phyloP scores from a whole-genome alignment of 805 yeast species.

The Ogataea paraovalis region DNA sequence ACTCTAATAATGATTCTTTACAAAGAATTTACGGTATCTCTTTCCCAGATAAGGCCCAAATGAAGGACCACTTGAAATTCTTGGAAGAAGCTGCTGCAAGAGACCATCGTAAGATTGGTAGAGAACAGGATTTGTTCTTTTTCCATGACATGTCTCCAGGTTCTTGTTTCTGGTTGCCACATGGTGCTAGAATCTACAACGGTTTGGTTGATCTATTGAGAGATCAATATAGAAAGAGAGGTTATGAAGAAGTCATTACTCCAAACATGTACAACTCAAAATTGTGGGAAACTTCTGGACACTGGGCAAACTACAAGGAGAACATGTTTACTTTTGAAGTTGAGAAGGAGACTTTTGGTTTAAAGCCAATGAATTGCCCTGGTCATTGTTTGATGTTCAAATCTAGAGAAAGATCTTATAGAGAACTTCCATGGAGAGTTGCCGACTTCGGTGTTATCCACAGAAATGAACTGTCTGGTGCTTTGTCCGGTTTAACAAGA shows the following conservation, averaged over 20 bases:
- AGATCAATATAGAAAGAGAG: slow-evolving; percentile 84
- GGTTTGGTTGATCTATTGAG: slow-evolving; percentile 76
- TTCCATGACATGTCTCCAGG: slow-evolving; percentile 98
- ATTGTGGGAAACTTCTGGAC: slow-evolving; percentile 98
- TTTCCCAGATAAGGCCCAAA: slow-evolving; percentile 94
- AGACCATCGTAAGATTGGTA: slow-evolving; percentile 95
- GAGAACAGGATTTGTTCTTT: slow-evolving; percentile 91
- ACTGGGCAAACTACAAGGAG: slow-evolving; percentile 96
- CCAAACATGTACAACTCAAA: slow-evolving; percentile 98
- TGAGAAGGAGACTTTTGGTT: slow-evolving; percentile 91
- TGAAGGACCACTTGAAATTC: slow-evolving; percentile 93
- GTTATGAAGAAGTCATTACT: slow-evolving; percentile 96
- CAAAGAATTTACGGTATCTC: slow-evolving; percentile 98
- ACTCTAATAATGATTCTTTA: slow-evolving; percentile 84
- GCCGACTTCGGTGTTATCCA: slow-evolving; percentile 97
- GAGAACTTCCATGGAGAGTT: slow-evolving; percentile 98
- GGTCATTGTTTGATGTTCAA: slow-evolving; percentile 93
- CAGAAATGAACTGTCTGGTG: slow-evolving; percentile 95
- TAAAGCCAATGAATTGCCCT: slow-evolving; percentile 92
- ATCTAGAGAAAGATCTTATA: slow-evolving; percentile 88
- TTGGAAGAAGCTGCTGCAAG: slow-evolving; percentile 94
- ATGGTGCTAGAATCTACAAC: slow-evolving; percentile 96
- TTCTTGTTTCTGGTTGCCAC: slow-evolving; percentile 97
- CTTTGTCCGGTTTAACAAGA: slow-evolving; percentile 90
- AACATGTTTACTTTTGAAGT: slow-evolving; percentile 96